phyloP scores from a whole-genome alignment of 106 monocot genomes.

The Dendrobium catenatum region DNA sequence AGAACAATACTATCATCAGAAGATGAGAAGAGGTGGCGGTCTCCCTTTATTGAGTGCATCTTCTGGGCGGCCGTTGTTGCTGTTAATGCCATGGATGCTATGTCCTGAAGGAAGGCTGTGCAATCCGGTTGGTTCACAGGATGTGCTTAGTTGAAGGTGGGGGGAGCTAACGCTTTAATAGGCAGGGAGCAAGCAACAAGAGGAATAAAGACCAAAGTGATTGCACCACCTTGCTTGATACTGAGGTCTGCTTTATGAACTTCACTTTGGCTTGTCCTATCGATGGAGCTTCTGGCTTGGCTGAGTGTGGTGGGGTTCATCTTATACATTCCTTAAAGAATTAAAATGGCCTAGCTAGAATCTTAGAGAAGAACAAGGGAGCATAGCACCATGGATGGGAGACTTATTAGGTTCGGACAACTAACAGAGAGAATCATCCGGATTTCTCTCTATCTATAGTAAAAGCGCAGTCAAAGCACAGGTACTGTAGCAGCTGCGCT shows the following conservation, averaged over 20 bases:
- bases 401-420: too few species aligned
- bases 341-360: too few species aligned
- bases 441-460: too few species aligned
- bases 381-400: too few species aligned
- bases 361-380: too few species aligned
- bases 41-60: conserved; percentile 38
- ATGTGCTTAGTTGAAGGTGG: background rate
- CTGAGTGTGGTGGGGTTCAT: too few species aligned
- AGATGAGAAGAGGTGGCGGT: conserved; percentile 57
- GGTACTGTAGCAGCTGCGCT: too few species aligned
- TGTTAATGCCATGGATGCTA: background rate
- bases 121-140: background rate
- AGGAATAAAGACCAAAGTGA: conserved; percentile 7
- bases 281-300: background rate
- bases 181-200: background rate
- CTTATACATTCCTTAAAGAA: too few species aligned
- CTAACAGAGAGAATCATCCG: too few species aligned
- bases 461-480: too few species aligned
- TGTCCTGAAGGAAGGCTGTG: background rate
- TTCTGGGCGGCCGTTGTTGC: conserved; percentile 23
- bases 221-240: background rate
- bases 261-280: background rate
- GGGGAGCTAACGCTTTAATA: background rate
- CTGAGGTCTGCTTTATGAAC: background rate
- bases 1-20: conserved; percentile 53